Base-by-base conservation (phyloP, 495 filamentous ascomycete genomes). In the Chaetomidium leptoderma region DNA sequence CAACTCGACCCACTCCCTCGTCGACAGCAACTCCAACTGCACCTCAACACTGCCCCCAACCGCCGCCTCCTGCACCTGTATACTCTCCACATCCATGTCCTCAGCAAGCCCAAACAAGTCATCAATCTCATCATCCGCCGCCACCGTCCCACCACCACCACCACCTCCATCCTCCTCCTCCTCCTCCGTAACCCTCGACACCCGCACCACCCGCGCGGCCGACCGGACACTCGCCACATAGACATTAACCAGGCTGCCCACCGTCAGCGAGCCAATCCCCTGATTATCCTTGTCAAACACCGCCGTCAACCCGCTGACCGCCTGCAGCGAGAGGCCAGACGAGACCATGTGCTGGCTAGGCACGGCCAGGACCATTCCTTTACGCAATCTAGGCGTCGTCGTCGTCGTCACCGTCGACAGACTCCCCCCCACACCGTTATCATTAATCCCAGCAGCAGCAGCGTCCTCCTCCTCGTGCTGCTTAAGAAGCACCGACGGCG, bases 211-310 rank as follows among this genome's bases (percentile, higher is more conserved):
- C 54, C 86, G 83, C 11, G 90, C 91, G 0, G 86, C 79, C 2
- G 90, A 84, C 16, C 93, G 82, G n/a, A 97, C 84, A 66, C 89
- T 96, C 14, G 87, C 90, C 35, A 90, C 84, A 61, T 96, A 96
- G 1, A 88, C 81, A 16, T 91, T 88, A 1, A 93, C 88, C 23
- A 87, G 74, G 71, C 81, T 70, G 61, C 81, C 70, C 61, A 74
- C 48, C 43, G 62, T 57, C 17, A 81, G 63, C 53, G 73, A 61
- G 55, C 65, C 67, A 9, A 71, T 66, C 19, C 73, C 69, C 21
- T 68, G 64, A 21, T 73, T 68, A 2, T 70, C 67, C 10, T 72
- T 66, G n/a, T 74, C 70, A 55, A 84, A 79, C 3, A 63, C 70
- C 2, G 78, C 79, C 24, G 68, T 82, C 60, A 81, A 80, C 4